Evolutionary conservation across 768 basidiomycete species (phyloP), one percentile per base, ranked within the genome.

Genomic region (Psilocybe cyanescens): DNA sequence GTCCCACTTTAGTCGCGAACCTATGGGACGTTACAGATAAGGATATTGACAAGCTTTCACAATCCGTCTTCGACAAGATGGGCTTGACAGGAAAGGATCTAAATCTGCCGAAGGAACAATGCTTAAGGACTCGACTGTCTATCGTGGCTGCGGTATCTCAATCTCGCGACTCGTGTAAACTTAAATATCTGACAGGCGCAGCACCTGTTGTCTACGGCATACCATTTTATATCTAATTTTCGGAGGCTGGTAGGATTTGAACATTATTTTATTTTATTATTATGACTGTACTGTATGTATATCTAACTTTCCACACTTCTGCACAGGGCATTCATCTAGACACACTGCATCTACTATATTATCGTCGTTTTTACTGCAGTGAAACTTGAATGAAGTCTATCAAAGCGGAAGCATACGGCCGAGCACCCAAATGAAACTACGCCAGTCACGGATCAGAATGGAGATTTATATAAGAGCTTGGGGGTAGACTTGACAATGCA

Each of bases 11-110:
- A 33, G 87, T 98, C 11, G 97, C 94, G 0, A 98, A 97, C 69
- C 78, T 99, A 4, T 99, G 97, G 97, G 97, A 99, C 69, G 97
- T 99, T 7, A 99, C 97, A 0, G 97, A 99, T 78, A 85, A 89
- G 49, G 97, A 99, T 70, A 97, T 99, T 68, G 97, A 99, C 79
- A 92, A 92, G 66, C 87, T 97, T 64, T 90, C 95, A 2, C 86
- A 90, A 63, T 79, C 88, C 0, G 95, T 97, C 14, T 90, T 97
- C 67, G 87, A 89, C 64, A 84, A 86, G 65, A 73, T 97, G 29
- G 77, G 78, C 1, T 77, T 98, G 57, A 75, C 68, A 11, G 70
- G 71, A 2, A 71, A 74, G n/a, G 69, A 71, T 5, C 67, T 75
- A 17, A 68, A 63, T 31, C 28, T 65, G 35, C 52, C 61, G 63